Evolutionary conservation across 768 basidiomycete genomes (phyloP), one percentile per base, ranked within the genome.

Genomic region (Pleurotus djamor): DNA sequence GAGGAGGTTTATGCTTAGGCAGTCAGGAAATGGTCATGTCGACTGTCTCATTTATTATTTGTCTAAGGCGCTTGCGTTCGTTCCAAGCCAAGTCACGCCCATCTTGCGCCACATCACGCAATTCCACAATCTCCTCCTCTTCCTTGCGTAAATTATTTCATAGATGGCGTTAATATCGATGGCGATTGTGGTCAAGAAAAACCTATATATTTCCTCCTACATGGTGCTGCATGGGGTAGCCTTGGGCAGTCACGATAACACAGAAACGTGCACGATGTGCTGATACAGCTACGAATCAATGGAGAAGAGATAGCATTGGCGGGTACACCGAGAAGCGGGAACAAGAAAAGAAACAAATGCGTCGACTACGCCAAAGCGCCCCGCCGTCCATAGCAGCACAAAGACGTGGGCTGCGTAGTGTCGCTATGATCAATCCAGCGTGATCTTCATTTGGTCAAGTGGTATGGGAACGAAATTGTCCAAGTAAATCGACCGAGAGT

Each of bases 401-500:
- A 41, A 41, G 38, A 41, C 38, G 38, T 3, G 38, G n/a, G 38
- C 9, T 41, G n/a, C 38, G 38, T 41, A 41, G 38, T 41, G 60
- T 60, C 48, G 37, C 63, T 59, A 61, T 16, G 48, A 72, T 89
- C 81, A 94, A 75, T 98, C 95, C 77, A 98, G 83, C 74, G 89
- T 87, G 76, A 98, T 94, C 81, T 88, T 88, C 78, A 98, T 77
- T 75, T 97, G 88, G 72, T 98, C 96, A 74, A 95, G 80, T 74
- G 96, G 95, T 89, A 98, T 96, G 74, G 97, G 97, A 74, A 89
- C 90, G 79, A 98, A 98, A 64, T 84, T 86, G 69, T 96, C 88
- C 73, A 98, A 75, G 72, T 89, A 84, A 77, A 98, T 92, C 49
- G 86, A 87, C 75, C 92, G 87, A 64, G 84, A 88, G 76, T 83